Base-by-base conservation (phyloP, 768 basidiomycete genomes). In the Gyrodon lividus region DNA sequence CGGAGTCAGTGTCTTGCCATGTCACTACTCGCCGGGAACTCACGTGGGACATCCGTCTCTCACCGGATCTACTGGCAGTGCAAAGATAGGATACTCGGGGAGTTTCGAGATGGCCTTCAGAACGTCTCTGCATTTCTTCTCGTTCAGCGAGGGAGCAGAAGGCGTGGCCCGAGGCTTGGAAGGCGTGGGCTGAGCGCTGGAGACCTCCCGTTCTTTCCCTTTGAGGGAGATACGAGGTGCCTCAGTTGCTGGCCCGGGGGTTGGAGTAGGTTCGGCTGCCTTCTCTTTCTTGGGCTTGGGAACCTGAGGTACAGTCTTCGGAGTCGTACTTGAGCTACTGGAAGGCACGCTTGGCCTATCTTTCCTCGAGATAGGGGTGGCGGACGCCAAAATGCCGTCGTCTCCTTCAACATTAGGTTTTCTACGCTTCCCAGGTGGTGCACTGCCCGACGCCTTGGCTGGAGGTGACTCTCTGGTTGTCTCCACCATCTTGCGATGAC, bases 1-100 rank as follows among this genome's bases (percentile, higher is more conserved):
- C 16, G 54, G 56, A 39, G 34, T 57, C 44, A 51, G 28, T 24
- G 33, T 35, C 13, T n/a, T 19, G 26, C 6, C 28, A 49, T 22
- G 10, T 10, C 45, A 13, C 46, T 31, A 40, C 28, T 12, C 2
- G 43, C 35, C 35, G 46, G 37, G 28, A 44, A 79, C 88, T 71
- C 64, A 95, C 91, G 92, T 94, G 42, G 96, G 93, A 67, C 89
- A 96, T 17, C 90, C 93, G 68, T 92, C 91, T 44, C 71, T 64
- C 13, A 82, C 69, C 4, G 95, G 88, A 67, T 98, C 87, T 17
- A 98, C 96, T 3, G 96, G 91, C 20, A 80, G 75, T 43, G 77
- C 62, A 72, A 98, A 98, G 52, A 92, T 86, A 24, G 67, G 71
- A 35, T 83, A 79, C 63, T 93, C 88, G 2, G 83, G 80, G 16